Evolutionary conservation across 345 rosid genomes (phyloP).

Genomic region (Eucalyptus erythrocorys): DNA sequence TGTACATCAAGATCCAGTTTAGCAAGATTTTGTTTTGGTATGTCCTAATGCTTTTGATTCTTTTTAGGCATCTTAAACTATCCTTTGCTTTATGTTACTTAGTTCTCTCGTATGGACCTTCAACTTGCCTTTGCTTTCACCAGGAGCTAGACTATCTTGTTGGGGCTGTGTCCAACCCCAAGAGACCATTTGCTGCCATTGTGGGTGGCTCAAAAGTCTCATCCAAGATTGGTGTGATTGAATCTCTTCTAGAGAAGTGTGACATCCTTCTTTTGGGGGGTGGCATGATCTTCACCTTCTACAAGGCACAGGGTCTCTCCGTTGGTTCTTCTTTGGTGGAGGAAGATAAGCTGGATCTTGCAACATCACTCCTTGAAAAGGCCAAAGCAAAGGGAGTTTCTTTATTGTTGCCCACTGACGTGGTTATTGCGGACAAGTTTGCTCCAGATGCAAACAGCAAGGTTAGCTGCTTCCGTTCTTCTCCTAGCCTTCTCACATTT

Average conservation of each 20-base stretch:
- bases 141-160: slow-evolving; percentile 96
- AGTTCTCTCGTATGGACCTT: not conserved
- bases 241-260: slow-evolving; percentile 64
- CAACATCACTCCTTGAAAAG: slow-evolving; percentile 64
- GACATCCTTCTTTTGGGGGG: slow-evolving; percentile 80
- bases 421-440: slow-evolving; percentile 84
- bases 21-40: not conserved
- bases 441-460: slow-evolving; percentile 85
- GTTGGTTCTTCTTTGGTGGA: slow-evolving; percentile 86
- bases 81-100: not conserved
- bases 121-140: not conserved
- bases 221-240: slow-evolving; percentile 91
- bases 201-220: slow-evolving; percentile 96
- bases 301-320: slow-evolving; percentile 37
- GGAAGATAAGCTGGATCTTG: slow-evolving; percentile 29
- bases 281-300: slow-evolving; percentile 65
- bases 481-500: not conserved
- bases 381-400: slow-evolving; percentile 82
- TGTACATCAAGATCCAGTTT: not conserved
- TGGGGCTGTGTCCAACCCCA: slow-evolving; percentile 81
- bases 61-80: not conserved
- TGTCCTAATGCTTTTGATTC: not conserved
- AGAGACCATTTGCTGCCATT: slow-evolving; percentile 95
- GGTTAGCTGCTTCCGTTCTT: slow-evolving; percentile 22
- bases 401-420: slow-evolving; percentile 71